Evolutionary conservation across 495 filamentous ascomycete species (phyloP).

Genomic region (Aspergillus avenaceus): DNA sequence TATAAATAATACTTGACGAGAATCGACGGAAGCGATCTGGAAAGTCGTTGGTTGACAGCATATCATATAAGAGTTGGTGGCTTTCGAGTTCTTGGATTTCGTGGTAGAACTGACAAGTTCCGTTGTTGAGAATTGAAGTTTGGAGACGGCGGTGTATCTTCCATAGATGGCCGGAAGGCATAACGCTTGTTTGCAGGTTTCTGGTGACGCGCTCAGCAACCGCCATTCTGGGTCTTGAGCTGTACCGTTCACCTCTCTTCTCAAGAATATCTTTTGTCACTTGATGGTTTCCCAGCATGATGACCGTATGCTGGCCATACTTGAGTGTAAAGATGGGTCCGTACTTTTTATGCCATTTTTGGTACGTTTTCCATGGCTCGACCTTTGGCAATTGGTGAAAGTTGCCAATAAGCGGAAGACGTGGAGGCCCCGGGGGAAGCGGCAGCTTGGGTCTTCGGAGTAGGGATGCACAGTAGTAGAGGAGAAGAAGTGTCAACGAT

Average conservation of each 20-base stretch:
- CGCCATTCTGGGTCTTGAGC: conserved; percentile 17
- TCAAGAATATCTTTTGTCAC: conserved; percentile 22
- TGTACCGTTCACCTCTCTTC: conserved; percentile 19
- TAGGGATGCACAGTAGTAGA: too few species aligned
- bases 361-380: conserved; percentile 12
- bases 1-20: conserved; percentile 17
- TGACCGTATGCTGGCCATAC: conserved; percentile 8
- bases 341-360: conserved; percentile 23
- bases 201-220: conserved; percentile 19
- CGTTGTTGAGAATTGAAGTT: conserved; percentile 26
- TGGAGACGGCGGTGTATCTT: conserved; percentile 31
- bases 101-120: conserved; percentile 28
- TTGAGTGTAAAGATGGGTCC: conserved; percentile 23
- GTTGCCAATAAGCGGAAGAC: conserved; percentile 28
- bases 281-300: conserved; percentile 11
- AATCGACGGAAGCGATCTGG: conserved; percentile 15
- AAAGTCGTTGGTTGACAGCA: conserved; percentile 20
- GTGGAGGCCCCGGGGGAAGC: conserved; percentile 25
- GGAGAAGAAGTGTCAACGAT: too few species aligned
- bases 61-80: conserved; percentile 19
- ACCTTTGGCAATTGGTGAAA: conserved; percentile 16
- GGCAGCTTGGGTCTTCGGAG: too few species aligned
- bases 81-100: conserved; percentile 38
- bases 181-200: conserved; percentile 36
- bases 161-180: conserved; percentile 39